Conservation (phyloP, 805 yeast species). For the Teunomyces atbi region DNA sequence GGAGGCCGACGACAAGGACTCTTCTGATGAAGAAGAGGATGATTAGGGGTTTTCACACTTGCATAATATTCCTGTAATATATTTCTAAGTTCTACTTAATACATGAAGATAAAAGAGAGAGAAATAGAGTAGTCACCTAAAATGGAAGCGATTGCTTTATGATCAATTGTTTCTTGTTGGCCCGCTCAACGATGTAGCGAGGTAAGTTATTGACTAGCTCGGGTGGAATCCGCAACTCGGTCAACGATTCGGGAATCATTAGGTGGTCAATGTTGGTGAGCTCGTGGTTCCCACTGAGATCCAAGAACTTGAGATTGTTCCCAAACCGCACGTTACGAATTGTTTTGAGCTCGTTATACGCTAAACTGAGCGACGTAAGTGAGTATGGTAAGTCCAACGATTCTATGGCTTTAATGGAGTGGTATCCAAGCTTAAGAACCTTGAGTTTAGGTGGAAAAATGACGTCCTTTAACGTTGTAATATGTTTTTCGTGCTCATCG, state of each 20-base stretch:
- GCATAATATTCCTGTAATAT: conserved; percentile 13
- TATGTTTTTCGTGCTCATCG: conserved; percentile 41
- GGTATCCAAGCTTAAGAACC: conserved; percentile 38
- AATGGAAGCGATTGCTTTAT: conserved; percentile 30
- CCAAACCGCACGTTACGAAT: conserved; percentile 39
- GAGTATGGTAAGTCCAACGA: conserved; percentile 37
- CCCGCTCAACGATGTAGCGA: conserved; percentile 36
- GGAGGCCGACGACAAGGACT: conserved; percentile 83
- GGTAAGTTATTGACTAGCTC: conserved; percentile 36
- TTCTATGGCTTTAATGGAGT: conserved; percentile 38
- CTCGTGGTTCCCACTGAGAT: conserved; percentile 43
- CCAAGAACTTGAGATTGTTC: conserved; percentile 29
- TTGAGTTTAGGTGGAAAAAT: conserved; percentile 34
- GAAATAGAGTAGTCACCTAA: background rate
- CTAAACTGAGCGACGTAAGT: conserved; percentile 31
- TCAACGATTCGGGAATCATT: conserved; percentile 35
- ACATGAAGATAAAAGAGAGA: conserved; percentile 2
- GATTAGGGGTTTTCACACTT: conserved; percentile 14
- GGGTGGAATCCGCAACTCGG: conserved; percentile 36
- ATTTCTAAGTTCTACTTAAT: conserved; percentile 14
- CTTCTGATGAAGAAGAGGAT: conserved; percentile 73
- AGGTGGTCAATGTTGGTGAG: conserved; percentile 37
- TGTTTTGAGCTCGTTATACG: conserved; percentile 39
- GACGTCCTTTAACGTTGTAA: conserved; percentile 43
- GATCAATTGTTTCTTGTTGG: conserved; percentile 32